A percentile compares a stretch with the other conserved stretches of the same genome.
These are phyloP conservation scores for Penicillium bovifimosum DNA, from an alignment of 495 filamentous ascomycete genomes.

Conservation along the genomic window DNA sequence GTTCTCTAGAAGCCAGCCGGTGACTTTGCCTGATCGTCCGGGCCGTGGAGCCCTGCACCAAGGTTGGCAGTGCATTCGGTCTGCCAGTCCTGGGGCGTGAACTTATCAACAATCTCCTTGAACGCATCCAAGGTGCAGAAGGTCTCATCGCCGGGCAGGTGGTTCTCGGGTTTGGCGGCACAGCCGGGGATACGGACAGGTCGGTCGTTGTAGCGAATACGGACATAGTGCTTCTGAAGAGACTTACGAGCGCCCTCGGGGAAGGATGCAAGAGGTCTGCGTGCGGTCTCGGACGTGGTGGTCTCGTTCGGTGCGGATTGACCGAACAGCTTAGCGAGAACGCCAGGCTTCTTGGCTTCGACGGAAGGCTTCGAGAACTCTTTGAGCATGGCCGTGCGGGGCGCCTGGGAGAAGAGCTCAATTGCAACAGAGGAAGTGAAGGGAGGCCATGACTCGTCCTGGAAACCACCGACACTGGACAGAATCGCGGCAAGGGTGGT, in stretches of 20 bases:
- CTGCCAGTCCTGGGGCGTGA: slow-evolving; percentile 77
- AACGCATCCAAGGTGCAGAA: slow-evolving; percentile 93
- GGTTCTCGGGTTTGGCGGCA: slow-evolving; percentile 61
- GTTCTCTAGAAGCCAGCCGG: slow-evolving; percentile 33
- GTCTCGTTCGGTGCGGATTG: slow-evolving; percentile 16
- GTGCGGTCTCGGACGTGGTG: slow-evolving; percentile 29
- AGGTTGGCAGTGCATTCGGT: slow-evolving; percentile 64
- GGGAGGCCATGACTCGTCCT: slow-evolving; percentile 73
- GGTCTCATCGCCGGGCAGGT: slow-evolving; percentile 80
- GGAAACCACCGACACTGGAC: slow-evolving; percentile 71
- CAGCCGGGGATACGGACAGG: slow-evolving; percentile 80
- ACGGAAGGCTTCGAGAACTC: slow-evolving; percentile 25
- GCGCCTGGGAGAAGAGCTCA: slow-evolving; percentile 68
- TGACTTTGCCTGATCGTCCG: slow-evolving; percentile 29
- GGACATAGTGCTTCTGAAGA: slow-evolving; percentile 76
- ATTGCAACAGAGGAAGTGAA: slow-evolving; percentile 89
- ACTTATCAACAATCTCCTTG: slow-evolving; percentile 86
- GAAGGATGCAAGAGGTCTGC: slow-evolving; percentile 29
- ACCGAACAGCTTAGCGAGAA: slow-evolving; percentile 32
- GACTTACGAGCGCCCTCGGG: slow-evolving; percentile 35
- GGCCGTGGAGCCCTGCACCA: slow-evolving; percentile 41
- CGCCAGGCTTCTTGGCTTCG: slow-evolving; percentile 18
- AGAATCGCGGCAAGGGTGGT: slow-evolving; percentile 82
- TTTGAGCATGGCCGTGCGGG: slow-evolving; percentile 15
- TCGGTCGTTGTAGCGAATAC: slow-evolving; percentile 87